A percentile compares a stretch with the other conserved stretches of the same genome.
phyloP scores from a whole-genome alignment of 2,329 filamentous ascomycete species.

The Arthrobotrys megalospora region DNA sequence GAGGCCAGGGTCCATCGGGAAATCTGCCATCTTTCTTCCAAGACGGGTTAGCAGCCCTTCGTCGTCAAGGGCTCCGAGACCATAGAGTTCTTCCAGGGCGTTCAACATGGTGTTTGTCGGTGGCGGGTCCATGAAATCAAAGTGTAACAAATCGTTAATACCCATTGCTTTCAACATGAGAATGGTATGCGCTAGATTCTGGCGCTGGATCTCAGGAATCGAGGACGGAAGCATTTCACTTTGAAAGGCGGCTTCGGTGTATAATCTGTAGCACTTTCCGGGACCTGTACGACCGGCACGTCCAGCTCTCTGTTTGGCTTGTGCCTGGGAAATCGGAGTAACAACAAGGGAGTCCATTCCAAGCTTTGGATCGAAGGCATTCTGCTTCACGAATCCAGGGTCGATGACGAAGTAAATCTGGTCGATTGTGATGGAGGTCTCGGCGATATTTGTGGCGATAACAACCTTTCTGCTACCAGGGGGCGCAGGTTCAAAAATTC shows the following conservation, averaged over 20 bases:
- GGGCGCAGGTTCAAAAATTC: constrained; percentile 94
- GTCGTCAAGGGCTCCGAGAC: constrained; percentile 90
- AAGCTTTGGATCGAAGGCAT: constrained; percentile 94
- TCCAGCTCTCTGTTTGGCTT: constrained; percentile 93
- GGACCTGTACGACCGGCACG: constrained; percentile 94
- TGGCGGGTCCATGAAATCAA: constrained; percentile 99
- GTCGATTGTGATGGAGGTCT: constrained; percentile 98
- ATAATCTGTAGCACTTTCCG: constrained; percentile 94
- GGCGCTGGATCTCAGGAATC: constrained; percentile 95
- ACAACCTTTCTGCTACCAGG: constrained; percentile 91
- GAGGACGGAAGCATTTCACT: constrained; percentile 97
- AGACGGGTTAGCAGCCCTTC: constrained; percentile 93
- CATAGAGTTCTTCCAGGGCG: constrained; percentile 94
- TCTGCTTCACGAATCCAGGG: constrained; percentile 97
- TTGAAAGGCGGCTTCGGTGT: constrained; percentile 95
- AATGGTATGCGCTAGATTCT: constrained; percentile 93
- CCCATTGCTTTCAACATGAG: constrained; percentile 99
- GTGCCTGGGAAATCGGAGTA: constrained; percentile 95
- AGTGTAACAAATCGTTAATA: constrained; percentile 96
- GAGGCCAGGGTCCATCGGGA: constrained; percentile 94
- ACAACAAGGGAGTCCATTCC: constrained; percentile 98
- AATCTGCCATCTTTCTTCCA: constrained; percentile 97
- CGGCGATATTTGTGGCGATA: constrained; percentile 97
- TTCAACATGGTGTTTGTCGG: constrained; percentile 98
- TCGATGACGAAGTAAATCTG: constrained; percentile 98